Evolutionary conservation across 1,284 basidiomycete genomes (phyloP), one percentile per base, ranked within the genome.

Genomic region (Crepidotus sp.): DNA sequence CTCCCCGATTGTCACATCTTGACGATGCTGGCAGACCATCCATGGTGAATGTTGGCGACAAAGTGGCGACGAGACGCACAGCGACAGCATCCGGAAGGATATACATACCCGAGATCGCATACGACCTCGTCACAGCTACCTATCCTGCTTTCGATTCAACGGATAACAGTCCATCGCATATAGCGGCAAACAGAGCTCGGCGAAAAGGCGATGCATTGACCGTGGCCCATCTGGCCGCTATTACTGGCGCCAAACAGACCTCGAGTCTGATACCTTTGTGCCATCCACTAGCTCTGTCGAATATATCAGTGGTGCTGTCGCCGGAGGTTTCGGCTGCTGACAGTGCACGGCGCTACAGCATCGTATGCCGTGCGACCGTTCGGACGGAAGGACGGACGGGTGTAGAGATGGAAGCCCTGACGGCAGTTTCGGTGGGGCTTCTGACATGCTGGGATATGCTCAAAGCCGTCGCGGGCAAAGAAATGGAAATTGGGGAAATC

Each of bases 341-440:
- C 35, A 39, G 25, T 14, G 21, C 21, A 18, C 34, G 19, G 10
- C 61, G 59, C 18, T 69, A 75, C 56, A 77, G 76, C 50, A 74
- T 91, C 37, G 52, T 71, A 22, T 87, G 86, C 53, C 61, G 63
- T 24, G 82, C 80, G 18, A 81, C 76, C 5, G 82, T 85, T 70
- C 77, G 31, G 86, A 83, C 54, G 76, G 81, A 55, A 85, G 86
- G 1, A 81, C n/a, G 80, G 59, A 91, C 88, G 4, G 90, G 90
- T 0, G 90, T 93, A 18, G 90, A 94, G 68, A 94, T 94, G 89
- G 90, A 94, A 65, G 91, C 90, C n/a, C 60, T 94, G 46, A 89
- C 83, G 17, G 84, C 81, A 15, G 87, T 87, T 10, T 83, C 78
- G 4, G 70, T 83, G n/a, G 82, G 82, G 3, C 70, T 87, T 32